Percentiles rank a stretch among this genome's conserved stretches.
Conservation (phyloP, 805 yeast genomes). For the Yamadazyma olivae region DNA sequence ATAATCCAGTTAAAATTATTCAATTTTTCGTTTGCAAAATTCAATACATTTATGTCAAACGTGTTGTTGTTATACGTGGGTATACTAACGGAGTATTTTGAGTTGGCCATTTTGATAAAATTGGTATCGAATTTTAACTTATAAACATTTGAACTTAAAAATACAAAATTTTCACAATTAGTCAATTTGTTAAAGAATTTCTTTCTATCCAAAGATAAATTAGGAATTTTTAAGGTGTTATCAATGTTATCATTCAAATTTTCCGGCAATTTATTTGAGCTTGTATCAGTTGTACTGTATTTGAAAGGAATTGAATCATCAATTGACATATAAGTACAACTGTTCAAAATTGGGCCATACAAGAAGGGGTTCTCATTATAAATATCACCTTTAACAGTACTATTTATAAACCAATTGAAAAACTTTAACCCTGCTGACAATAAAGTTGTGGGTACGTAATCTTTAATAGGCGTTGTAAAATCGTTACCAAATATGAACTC, state of each 20-base stretch:
- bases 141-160: slow-evolving; percentile 37
- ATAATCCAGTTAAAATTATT: slow-evolving; percentile 46
- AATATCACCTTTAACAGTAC: slow-evolving; percentile 62
- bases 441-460: slow-evolving; percentile 52
- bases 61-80: slow-evolving; percentile 47
- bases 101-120: slow-evolving; percentile 47
- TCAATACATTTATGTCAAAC: slow-evolving; percentile 40
- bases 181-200: slow-evolving; percentile 38
- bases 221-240: slow-evolving; percentile 23
- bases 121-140: slow-evolving; percentile 54
- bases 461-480: slow-evolving; percentile 55
- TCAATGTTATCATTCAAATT: slow-evolving; percentile 21
- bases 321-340: slow-evolving; percentile 48
- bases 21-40: slow-evolving; percentile 41
- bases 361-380: slow-evolving; percentile 59
- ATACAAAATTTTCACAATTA: slow-evolving; percentile 39
- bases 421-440: slow-evolving; percentile 49
- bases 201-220: slow-evolving; percentile 32
- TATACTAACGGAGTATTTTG: slow-evolving; percentile 48
- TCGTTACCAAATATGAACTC: slow-evolving; percentile 69
- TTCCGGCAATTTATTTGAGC: slow-evolving; percentile 18
- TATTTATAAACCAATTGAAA: slow-evolving; percentile 58
- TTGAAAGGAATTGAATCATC: slow-evolving; percentile 14
- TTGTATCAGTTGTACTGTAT: slow-evolving; percentile 7
- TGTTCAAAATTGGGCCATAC: slow-evolving; percentile 59